Conservation (phyloP, 805 yeast genomes). For the Suhomyces sp. region DNA sequence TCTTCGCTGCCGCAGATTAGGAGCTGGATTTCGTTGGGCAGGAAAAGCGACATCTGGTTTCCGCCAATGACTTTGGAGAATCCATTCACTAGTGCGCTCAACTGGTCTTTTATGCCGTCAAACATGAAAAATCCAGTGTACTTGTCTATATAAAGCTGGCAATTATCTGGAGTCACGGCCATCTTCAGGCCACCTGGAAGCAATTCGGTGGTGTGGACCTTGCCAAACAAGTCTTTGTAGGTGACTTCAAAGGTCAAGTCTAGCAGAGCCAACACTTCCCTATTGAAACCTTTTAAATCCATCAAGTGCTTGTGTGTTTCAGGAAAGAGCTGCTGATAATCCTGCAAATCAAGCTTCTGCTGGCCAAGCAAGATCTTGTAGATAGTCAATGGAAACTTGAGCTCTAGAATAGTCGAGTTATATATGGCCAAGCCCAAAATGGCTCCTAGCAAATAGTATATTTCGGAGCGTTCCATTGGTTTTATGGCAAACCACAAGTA, state of each 20-base stretch:
- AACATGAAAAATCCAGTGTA: constrained; percentile 63
- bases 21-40: constrained; percentile 77
- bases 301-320: constrained; percentile 44
- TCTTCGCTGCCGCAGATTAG: constrained; percentile 76
- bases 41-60: constrained; percentile 73
- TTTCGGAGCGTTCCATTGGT: constrained; percentile 44
- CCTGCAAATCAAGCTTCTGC: constrained; percentile 52
- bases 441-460: constrained; percentile 78
- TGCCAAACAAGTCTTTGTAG: constrained; percentile 49
- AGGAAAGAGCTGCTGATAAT: constrained; percentile 69
- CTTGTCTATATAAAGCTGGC: constrained; percentile 56
- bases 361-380: constrained; percentile 69
- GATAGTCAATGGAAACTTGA: constrained; percentile 70
- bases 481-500: constrained; percentile 70
- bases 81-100: constrained; percentile 63
- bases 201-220: constrained; percentile 46
- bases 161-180: constrained; percentile 58
- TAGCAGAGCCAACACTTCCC: constrained; percentile 41
- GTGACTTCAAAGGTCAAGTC: constrained; percentile 60
- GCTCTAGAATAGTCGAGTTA: constrained; percentile 82
- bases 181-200: constrained; percentile 54
- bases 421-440: constrained; percentile 87
- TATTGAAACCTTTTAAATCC: constrained; percentile 22
- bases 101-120: constrained; percentile 50
- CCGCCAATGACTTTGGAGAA: constrained; percentile 77